Conservation (phyloP, 2,329 filamentous ascomycete genomes). For the Juglanconis sp. region DNA sequence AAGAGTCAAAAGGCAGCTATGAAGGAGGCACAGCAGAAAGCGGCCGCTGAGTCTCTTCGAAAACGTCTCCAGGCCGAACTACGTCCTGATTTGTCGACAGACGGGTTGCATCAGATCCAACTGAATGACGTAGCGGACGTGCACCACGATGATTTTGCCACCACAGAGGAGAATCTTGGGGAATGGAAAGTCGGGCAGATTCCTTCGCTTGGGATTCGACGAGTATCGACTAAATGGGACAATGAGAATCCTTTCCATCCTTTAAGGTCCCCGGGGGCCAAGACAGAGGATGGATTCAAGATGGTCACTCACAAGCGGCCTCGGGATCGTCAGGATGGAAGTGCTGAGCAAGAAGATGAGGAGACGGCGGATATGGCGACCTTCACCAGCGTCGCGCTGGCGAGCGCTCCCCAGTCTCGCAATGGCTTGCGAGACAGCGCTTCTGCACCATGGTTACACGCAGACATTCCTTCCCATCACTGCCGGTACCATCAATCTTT, state of each 20-base stretch:
- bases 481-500: background rate
- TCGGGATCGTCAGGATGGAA: background rate
- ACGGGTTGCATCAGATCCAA: background rate
- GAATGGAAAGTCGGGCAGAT: background rate
- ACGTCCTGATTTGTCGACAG: background rate
- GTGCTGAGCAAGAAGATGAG: background rate
- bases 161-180: background rate
- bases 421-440: background rate
- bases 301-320: background rate
- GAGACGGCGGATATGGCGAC: background rate
- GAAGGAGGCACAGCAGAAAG: background rate
- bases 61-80: constrained; percentile 6
- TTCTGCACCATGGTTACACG: background rate
- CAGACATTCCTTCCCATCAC: background rate
- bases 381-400: background rate
- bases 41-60: background rate
- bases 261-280: background rate
- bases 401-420: background rate
- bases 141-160: no score
- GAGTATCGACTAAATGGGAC: constrained; percentile 3
- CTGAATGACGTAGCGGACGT: background rate
- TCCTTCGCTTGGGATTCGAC: background rate
- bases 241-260: constrained; percentile 5
- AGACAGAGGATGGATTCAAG: background rate
- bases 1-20: background rate